Base-by-base conservation (phyloP, 495 filamentous ascomycete genomes). In the Penicillium coprophilum region DNA sequence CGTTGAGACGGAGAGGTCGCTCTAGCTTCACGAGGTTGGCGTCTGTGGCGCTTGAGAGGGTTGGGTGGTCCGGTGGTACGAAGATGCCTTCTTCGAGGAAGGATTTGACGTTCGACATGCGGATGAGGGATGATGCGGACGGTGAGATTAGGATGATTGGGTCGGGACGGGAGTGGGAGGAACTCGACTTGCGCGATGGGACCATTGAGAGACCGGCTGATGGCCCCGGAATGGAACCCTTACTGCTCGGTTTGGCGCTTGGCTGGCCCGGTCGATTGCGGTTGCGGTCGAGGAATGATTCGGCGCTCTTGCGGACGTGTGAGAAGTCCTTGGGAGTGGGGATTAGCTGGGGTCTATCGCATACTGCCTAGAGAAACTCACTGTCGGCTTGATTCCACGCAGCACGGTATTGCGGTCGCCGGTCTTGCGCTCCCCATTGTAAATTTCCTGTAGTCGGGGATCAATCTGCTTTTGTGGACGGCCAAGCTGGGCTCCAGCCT, bases 81-180 rank as follows among this genome's bases (percentile, higher is more conserved):
- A 91, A 99, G 40, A 85, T 71, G 50, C 93, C 92, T 53, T 82
- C 80, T 70, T 93, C 86, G 57, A 99, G 90, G 82, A 99, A 99
- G 40, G 89, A 85, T 60, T 96, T 95, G 74, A 96, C 91, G 72
- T 99, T 99, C 21, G 89, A 86, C 87, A 97, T 91, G 71, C 91
- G 89, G n/a, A 99, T 89, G 46, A 97, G 88, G 9, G 93, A 93
- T 20, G 92, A 96, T 31, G 95, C 95, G 28, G 92, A 97, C n/a
- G 95, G 94, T 3, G 95, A 97, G 64, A 99, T 87, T 13, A 99
- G 85, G 75, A 99, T 96, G 73, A 99, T 99, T 20, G 95, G 95
- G 67, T 98, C 92, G 47, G 85, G 84, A 34, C 90, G 85, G 13
- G 82, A 81, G 66, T 71, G 71, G 50, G 80, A 71, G 12, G 82